Base-by-base conservation (phyloP, 495 filamentous ascomycete genomes). In the Pyrenula massariospora region DNA sequence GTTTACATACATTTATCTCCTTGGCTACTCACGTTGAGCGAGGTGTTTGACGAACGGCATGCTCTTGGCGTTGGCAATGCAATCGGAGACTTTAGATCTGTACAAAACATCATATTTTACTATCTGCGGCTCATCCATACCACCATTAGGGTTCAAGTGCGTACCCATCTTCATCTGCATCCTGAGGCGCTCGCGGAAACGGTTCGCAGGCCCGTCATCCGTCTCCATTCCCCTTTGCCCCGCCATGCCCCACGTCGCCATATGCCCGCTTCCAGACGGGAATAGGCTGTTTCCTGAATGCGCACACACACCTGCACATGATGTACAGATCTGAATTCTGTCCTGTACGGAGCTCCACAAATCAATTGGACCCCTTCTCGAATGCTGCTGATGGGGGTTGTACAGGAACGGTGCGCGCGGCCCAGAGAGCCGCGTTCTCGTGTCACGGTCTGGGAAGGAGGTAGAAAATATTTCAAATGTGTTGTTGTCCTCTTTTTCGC, bases 361-460 rank as follows among this genome's bases (percentile, higher is more conserved):
- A 42, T 42, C 31, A 42, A 5, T n/a, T n/a, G n/a, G n/a, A n/a
- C n/a, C n/a, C n/a, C n/a, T n/a, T n/a, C n/a, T n/a, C n/a, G n/a
- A n/a, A 60, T 56, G 58, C 19, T 58, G 59, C 23, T 24, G 54
- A n/a, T 11, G 47, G 59, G 54, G 55, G 21, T 36, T 57, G 56
- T 31, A 55, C 36, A 25, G 58, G 58, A 36, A 56, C n/a, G n/a
- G 31, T 5, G 31, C 15, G 31, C 5, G 15, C 31, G 31, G 31
- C 8, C 31, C 31, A 5, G 15, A 42, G 31, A 42, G 31, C 31
- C 31, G 31, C 31, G 31, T 42, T 42, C 15, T 15, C 31, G 31
- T 15, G 31, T 42, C 31, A 8, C 31, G 15, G 8, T 42, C 8
- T 42, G 31, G 31, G 15, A 42, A 42, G 31, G 15, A 15, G 15